Conservation (phyloP, 352 stramenopile species). For the Globisporangium splendens region DNA sequence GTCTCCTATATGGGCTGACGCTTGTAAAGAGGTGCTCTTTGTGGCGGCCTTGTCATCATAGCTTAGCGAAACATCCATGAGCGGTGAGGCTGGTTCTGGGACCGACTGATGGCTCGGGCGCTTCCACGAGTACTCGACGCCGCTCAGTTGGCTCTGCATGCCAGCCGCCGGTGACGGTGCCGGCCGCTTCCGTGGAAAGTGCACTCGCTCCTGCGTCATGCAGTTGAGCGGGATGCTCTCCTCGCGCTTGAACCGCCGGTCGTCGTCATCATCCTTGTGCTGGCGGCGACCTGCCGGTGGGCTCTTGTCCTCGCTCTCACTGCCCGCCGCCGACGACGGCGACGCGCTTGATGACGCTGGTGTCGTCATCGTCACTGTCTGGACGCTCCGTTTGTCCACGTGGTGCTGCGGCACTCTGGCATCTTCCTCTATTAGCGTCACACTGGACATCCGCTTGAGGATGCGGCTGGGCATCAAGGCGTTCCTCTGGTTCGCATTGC, state of each 20-base stretch:
- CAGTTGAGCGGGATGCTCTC: slow-evolving; percentile 34
- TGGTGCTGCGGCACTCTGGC: slow-evolving; percentile 1
- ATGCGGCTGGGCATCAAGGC: slow-evolving; percentile 22
- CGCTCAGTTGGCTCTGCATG: slow-evolving; percentile 17
- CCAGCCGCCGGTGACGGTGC: slow-evolving; percentile 30
- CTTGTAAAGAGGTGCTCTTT: not conserved
- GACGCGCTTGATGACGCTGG: slow-evolving; percentile 5
- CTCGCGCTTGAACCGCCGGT: slow-evolving; percentile 21
- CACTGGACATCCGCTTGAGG: slow-evolving; percentile 44
- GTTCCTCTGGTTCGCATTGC: slow-evolving; percentile 2
- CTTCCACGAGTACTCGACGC: slow-evolving; percentile 31
- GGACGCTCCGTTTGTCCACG: slow-evolving; percentile 7
- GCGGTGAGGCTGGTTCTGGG: not conserved
- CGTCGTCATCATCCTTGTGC: slow-evolving; percentile 24
- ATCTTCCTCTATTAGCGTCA: slow-evolving; percentile 35
- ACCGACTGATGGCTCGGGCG: slow-evolving; percentile 18
- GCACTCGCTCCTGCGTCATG: slow-evolving; percentile 43
- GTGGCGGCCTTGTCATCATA: too few species aligned
- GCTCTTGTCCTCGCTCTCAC: slow-evolving; percentile 18
- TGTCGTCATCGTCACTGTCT: not conserved
- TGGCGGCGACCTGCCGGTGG: slow-evolving; percentile 1
- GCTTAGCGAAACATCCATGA: slow-evolving; percentile 1
- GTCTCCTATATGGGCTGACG: slow-evolving; percentile 1
- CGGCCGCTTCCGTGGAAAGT: slow-evolving; percentile 32
- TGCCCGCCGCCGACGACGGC: slow-evolving; percentile 8